Conservation (phyloP, 306 rosid genomes). For the Malus fusca region DNA sequence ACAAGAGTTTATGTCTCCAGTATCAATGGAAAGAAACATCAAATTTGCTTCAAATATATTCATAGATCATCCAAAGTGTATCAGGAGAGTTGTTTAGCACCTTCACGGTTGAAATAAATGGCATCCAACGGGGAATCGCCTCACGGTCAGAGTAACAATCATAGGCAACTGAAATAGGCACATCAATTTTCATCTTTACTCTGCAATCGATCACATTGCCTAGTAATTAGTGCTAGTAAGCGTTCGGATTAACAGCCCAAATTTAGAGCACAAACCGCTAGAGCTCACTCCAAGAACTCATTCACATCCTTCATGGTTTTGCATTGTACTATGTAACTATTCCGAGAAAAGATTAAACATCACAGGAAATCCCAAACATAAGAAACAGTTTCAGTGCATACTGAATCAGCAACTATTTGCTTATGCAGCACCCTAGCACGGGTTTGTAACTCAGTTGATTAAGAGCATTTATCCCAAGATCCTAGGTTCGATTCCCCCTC, state of each 20-base stretch:
- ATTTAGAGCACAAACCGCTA: neutral
- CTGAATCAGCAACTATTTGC: neutral
- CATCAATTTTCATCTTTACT: slow-evolving; percentile 78
- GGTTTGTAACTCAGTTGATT: neutral
- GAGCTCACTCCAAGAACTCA: neutral
- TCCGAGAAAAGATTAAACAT: neutral
- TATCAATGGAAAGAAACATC: neutral
- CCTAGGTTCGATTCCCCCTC: no score
- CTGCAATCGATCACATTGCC: slow-evolving; percentile 50
- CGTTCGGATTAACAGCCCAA: neutral
- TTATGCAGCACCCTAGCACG: no score
- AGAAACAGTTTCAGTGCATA: neutral
- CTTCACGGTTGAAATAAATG: slow-evolving; percentile 81
- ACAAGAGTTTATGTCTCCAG: neutral
- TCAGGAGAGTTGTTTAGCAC: slow-evolving; percentile 20
- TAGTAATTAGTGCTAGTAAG: slow-evolving; percentile 1
- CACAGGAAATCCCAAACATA: neutral
- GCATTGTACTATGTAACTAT: neutral
- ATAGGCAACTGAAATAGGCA: slow-evolving; percentile 74
- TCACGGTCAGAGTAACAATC: slow-evolving; percentile 79
- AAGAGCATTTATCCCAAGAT: neutral
- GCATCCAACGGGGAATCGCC: slow-evolving; percentile 93
- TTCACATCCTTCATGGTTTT: neutral
- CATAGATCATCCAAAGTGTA: slow-evolving; percentile 1
- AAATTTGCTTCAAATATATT: neutral